Percentiles rank a stretch among this genome's conserved stretches.
Conservation (phyloP, 2,329 filamentous ascomycete species). For the Myotisia sp. region DNA sequence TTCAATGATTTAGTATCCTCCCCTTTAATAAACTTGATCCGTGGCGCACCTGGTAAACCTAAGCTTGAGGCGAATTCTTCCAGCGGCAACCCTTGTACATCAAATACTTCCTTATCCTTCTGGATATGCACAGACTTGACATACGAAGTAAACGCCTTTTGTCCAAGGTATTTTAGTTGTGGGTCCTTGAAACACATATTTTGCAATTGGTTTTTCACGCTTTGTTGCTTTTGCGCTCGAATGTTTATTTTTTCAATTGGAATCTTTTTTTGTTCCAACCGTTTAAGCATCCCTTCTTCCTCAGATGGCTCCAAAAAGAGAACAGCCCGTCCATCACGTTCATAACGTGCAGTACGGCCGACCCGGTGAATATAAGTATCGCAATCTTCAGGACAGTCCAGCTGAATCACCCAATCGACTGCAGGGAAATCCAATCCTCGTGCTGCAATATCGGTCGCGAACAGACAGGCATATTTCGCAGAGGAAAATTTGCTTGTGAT, state of each 20-base stretch:
- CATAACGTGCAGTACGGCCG: conserved; percentile 84
- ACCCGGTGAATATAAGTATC: conserved; percentile 97
- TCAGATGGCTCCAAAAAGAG: conserved; percentile 87
- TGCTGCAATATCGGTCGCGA: conserved; percentile 90
- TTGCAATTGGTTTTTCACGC: conserved; percentile 70
- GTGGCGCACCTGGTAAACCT: conserved; percentile 77
- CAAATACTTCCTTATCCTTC: conserved; percentile 82
- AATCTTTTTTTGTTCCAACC: conserved; percentile 77
- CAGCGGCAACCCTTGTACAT: conserved; percentile 65
- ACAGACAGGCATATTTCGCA: conserved; percentile 72
- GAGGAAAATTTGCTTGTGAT: conserved; percentile 72
- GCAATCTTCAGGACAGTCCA: conserved; percentile 91
- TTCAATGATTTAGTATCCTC: conserved; percentile 77
- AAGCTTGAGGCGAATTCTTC: conserved; percentile 76
- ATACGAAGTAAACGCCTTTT: conserved; percentile 92
- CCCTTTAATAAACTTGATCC: conserved; percentile 85
- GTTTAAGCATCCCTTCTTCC: conserved; percentile 76
- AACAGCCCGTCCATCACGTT: conserved; percentile 73
- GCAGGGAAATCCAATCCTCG: conserved; percentile 89
- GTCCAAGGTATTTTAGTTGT: conserved; percentile 83
- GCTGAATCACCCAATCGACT: conserved; percentile 97
- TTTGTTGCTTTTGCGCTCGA: conserved; percentile 75
- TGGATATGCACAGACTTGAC: conserved; percentile 72
- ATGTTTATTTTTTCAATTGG: conserved; percentile 77
- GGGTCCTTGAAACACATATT: conserved; percentile 93